Percentiles rank a stretch among this genome's conserved stretches.
Evolutionary conservation across 2,329 filamentous ascomycete species (phyloP).

Genomic region (Aspergillus intermedius): DNA sequence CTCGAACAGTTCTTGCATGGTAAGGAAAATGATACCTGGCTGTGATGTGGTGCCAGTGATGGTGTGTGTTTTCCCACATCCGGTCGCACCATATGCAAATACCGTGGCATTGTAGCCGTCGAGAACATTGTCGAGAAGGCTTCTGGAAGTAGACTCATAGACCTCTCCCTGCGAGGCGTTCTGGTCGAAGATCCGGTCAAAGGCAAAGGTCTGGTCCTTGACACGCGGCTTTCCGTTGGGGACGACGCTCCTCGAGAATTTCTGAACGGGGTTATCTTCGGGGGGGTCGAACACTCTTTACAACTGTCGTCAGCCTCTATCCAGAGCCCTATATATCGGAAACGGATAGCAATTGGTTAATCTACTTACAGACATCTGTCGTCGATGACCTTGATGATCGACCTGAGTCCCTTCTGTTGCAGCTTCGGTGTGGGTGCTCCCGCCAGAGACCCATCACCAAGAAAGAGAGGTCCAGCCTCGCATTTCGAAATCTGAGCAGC

Average conservation of each 20-base stretch:
- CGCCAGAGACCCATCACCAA: slow-evolving; percentile 96
- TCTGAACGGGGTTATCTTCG: slow-evolving; percentile 86
- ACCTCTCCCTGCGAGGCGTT: slow-evolving; percentile 87
- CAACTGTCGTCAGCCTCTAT: slow-evolving; percentile 8
- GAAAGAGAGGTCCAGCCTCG: slow-evolving; percentile 83
- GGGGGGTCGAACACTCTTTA: slow-evolving; percentile 89
- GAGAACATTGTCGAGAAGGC: slow-evolving; percentile 85
- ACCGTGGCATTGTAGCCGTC: slow-evolving; percentile 99
- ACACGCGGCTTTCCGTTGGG: slow-evolving; percentile 73
- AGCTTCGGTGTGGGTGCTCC: slow-evolving; percentile 77
- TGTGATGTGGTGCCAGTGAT: slow-evolving; percentile 88
- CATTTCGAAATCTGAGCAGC: slow-evolving; percentile 73
- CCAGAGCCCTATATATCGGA: slow-evolving; percentile 2
- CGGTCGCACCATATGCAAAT: slow-evolving; percentile 95
- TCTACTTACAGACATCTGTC: slow-evolving; percentile 81
- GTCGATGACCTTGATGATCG: slow-evolving; percentile 93
- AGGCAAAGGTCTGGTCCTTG: slow-evolving; percentile 96
- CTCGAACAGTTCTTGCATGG: slow-evolving; percentile 98
- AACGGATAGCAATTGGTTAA: not conserved
- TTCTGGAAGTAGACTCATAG: slow-evolving; percentile 86
- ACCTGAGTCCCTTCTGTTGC: slow-evolving; percentile 75
- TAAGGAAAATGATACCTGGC: slow-evolving; percentile 96
- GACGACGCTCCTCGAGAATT: slow-evolving; percentile 75
- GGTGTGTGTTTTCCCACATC: slow-evolving; percentile 97
- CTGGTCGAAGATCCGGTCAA: slow-evolving; percentile 95